Conservation (phyloP, 2,329 filamentous ascomycete species). For the Aspergillus persii region DNA sequence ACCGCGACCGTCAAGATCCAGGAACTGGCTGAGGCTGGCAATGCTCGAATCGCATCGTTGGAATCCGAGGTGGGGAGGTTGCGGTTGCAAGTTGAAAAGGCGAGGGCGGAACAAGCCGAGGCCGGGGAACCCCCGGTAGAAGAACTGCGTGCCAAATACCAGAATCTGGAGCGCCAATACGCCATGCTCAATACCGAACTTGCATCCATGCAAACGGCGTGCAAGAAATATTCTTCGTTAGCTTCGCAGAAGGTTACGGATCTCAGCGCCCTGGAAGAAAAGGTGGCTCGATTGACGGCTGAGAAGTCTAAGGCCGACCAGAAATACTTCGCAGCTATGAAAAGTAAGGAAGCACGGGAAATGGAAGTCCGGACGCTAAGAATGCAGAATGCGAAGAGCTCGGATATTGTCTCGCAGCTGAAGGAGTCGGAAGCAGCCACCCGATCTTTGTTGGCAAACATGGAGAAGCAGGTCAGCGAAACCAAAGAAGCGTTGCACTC, state of each 20-base stretch:
- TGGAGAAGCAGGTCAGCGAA: slow-evolving; percentile 89
- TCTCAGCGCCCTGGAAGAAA: slow-evolving; percentile 72
- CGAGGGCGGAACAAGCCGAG: slow-evolving; percentile 39
- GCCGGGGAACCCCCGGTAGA: slow-evolving; percentile 64
- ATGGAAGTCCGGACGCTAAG: slow-evolving; percentile 76
- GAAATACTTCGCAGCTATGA: slow-evolving; percentile 95
- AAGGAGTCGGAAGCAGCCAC: slow-evolving; percentile 85
- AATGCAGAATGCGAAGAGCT: slow-evolving; percentile 81
- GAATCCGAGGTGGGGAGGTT: slow-evolving; percentile 80
- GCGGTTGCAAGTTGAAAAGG: slow-evolving; percentile 53
- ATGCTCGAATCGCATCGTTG: slow-evolving; percentile 74
- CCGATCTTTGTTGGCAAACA: slow-evolving; percentile 71
- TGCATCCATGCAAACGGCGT: slow-evolving; percentile 83
- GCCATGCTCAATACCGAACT: slow-evolving; percentile 82
- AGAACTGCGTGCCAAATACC: slow-evolving; percentile 70
- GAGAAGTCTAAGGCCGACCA: slow-evolving; percentile 97
- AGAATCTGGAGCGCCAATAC: slow-evolving; percentile 75
- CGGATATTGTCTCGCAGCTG: slow-evolving; percentile 87
- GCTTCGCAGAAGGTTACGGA: slow-evolving; percentile 86
- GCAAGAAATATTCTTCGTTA: slow-evolving; percentile 81
- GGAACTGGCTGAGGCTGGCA: slow-evolving; percentile 75
- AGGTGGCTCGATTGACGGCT: slow-evolving; percentile 67
- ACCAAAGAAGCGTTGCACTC: slow-evolving; percentile 74
- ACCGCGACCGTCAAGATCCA: slow-evolving; percentile 69
- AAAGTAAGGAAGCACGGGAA: slow-evolving; percentile 82